Evolutionary conservation across 23 red algal genomes (phyloP).

Genomic region (Cyanidioschyzon merolae): DNA sequence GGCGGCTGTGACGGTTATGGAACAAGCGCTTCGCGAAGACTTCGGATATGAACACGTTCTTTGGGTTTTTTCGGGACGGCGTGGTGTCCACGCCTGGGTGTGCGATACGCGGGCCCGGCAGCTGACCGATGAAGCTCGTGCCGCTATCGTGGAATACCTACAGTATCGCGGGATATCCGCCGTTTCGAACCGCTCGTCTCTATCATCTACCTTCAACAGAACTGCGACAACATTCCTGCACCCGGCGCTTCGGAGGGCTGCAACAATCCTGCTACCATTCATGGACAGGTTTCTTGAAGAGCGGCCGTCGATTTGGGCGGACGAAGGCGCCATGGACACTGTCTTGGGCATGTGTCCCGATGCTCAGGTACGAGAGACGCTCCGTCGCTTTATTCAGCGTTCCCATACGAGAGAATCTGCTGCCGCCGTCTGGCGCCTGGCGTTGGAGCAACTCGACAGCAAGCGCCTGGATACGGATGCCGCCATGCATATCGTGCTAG

Average conservation of each 20-base stretch:
- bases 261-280: background rate
- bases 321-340: background rate
- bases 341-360: background rate
- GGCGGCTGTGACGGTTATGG: conserved; percentile 46
- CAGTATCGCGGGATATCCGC: conserved; percentile 23
- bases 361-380: background rate
- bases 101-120: conserved; percentile 59
- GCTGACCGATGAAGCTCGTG: conserved; percentile 69
- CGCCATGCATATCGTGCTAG: conserved; percentile 50
- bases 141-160: conserved; percentile 61
- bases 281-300: conserved; percentile 38
- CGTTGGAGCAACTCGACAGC: background rate
- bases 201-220: background rate
- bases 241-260: background rate
- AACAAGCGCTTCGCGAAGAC: conserved; percentile 55
- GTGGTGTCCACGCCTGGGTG: conserved; percentile 92
- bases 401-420: background rate
- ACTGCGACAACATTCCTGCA: background rate
- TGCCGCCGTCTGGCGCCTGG: background rate
- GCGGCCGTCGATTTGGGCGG: conserved; percentile 27
- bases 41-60: conserved; percentile 76
- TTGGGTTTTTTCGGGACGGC: conserved; percentile 86
- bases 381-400: background rate
- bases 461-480: background rate
- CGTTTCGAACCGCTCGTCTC: background rate